phyloP scores from a whole-genome alignment of 2,329 filamentous ascomycete genomes.

The Sporothrix schenckii region DNA sequence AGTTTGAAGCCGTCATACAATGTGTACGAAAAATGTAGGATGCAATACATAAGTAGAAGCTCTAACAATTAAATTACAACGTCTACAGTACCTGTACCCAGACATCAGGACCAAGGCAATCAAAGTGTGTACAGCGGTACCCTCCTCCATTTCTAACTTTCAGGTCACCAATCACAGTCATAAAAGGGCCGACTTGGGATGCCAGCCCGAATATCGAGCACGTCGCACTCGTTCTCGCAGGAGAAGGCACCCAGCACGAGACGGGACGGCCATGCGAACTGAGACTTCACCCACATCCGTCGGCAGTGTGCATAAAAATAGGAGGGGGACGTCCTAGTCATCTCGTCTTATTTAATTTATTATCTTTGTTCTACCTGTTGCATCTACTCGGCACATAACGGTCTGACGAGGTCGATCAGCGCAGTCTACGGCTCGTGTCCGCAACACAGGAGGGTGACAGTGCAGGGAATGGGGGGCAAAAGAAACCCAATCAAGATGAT shows the following conservation, averaged over 20 bases:
- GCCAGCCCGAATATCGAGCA: neutral
- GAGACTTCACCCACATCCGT: neutral
- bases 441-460: neutral
- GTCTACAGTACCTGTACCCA: too few species aligned
- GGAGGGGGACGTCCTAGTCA: neutral
- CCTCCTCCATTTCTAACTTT: too few species aligned
- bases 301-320: conserved; percentile 15
- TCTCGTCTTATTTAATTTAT: neutral
- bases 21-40: too few species aligned
- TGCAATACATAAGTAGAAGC: too few species aligned
- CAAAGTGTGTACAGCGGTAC: neutral
- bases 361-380: neutral
- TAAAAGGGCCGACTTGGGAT: conserved; percentile 23
- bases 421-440: neutral
- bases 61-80: too few species aligned
- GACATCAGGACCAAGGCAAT: neutral
- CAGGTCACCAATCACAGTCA: conserved; percentile 21
- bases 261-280: conserved; percentile 8
- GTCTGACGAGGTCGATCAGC: neutral
- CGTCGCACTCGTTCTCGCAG: neutral
- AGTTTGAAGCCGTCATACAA: too few species aligned
- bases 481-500: neutral
- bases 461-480: neutral
- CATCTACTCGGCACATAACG: conserved; percentile 6
- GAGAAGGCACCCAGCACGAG: neutral